These are phyloP conservation scores for Auricularia auricula-judae DNA, from an alignment of 768 basidiomycete genomes.

Conservation along the genomic window DNA sequence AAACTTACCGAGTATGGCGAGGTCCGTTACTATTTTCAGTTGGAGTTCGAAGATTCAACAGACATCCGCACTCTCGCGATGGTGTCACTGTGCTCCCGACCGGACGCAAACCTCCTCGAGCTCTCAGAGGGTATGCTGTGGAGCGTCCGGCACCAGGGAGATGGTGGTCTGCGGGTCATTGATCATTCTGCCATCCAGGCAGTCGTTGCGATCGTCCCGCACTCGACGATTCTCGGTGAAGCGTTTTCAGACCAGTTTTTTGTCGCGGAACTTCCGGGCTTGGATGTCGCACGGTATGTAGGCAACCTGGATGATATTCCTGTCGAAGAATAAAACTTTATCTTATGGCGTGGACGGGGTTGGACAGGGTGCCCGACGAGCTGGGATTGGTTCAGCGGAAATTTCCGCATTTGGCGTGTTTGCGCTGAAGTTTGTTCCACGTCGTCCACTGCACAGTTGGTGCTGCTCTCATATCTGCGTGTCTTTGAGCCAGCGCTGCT, in stretches of 20 bases:
- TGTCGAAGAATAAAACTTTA: too few relatives aligned
- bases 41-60: background rate
- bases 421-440: too few relatives aligned
- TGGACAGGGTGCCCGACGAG: too few relatives aligned
- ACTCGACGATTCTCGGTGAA: background rate
- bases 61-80: background rate
- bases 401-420: too few relatives aligned
- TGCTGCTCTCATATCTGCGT: too few relatives aligned
- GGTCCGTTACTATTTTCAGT: conserved; percentile 10
- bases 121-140: background rate
- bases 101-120: background rate
- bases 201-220: background rate
- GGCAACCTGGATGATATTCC: background rate
- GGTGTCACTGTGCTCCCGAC: background rate
- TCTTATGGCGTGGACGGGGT: too few relatives aligned
- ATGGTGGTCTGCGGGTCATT: background rate
- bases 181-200: background rate
- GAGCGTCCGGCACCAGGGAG: background rate
- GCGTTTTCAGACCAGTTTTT: background rate
- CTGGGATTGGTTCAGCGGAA: too few relatives aligned
- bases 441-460: too few relatives aligned
- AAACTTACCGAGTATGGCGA: conserved; percentile 6
- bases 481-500: too few relatives aligned
- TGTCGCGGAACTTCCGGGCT: background rate
- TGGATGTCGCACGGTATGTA: background rate